Evolutionary conservation across 805 yeast species (phyloP), one percentile per base, ranked within the genome.

Genomic region (Lachancea sp.): DNA sequence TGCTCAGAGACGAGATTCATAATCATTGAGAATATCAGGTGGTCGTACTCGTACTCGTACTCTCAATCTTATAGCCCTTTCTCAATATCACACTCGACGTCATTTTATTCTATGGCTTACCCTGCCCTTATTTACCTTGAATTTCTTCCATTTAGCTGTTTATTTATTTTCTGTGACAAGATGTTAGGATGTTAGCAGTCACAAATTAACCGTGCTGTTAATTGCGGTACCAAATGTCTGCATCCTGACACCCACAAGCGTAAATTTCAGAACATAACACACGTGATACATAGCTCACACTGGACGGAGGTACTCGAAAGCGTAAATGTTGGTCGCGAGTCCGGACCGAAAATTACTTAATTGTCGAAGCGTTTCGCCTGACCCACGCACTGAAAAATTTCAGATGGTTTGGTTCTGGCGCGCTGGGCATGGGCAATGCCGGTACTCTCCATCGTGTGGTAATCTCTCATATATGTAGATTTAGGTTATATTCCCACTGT

Each of bases 181-280:
- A 32, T 40, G 49, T 43, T 25, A 29, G 47, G 49, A 16, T 40
- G 41, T 38, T 16, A 17, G 29, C 43, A 46, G 50, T 46, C 50
- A 41, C 35, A 21, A 5, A 5, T 2, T 6, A 5, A 16, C 21
- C 49, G 48, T 52, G 40, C 60, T 45, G 42, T 24, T 21, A 25
- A 12, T 29, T 54, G 48, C 60, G 50, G 42, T 26, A 23, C 19
- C 7, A 33, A 50, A 46, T 56, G 48, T 50, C 21, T 23, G 38
- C 47, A 48, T 31, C 48, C 44, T 29, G n/a, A 38, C 50, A 48
- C 40, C 35, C 12, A 23, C 17, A 26, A 33, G 60, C 54, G 63
- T 49, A 58, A 23, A n/a, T 25, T 16, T 34, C 38, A 45, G 61
- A 32, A 52, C 57, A 49, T 31, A 15, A 7, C n/a, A n/a, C 32